Evolutionary conservation across 371 early-diverging fungal species (phyloP), one percentile per base, ranked within the genome.

Genomic region (Nematocida major): DNA sequence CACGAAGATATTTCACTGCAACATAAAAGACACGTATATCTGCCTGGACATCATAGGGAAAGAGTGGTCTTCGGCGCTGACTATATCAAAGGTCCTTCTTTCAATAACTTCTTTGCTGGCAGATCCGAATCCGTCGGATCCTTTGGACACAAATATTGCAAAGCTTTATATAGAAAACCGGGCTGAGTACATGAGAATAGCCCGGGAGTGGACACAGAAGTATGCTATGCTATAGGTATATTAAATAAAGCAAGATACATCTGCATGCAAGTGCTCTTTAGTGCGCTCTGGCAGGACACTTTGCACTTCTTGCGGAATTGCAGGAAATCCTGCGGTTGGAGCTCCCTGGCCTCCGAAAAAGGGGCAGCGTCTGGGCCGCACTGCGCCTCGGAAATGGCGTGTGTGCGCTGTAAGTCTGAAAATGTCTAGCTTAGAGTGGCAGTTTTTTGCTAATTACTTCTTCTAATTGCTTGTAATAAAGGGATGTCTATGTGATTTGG

Each of bases 1-100:
- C 34, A 93, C 92, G 39, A 89, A 89, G 80, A 87, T 92, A 38
- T 93, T 91, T 84, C 99, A 97, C 85, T 96, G 96, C 42, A 99
- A 99, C 84, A 96, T 99, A 78, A 93, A 95, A 81, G 86, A 92
- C 13, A 96, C 96, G 48, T 91, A 94, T 73, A 91, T 99, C 43
- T 99, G 99, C 81, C 84, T 99, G 51, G 97, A 97, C 84, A 94
- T 99, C 70, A 87, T 99, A 73, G 91, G 97, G 66, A 94, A 94
- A 81, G 94, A 96, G 82, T 99, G 99, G 99, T 95, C 93, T 67
- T 97, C 99, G 2, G 99, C 97, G 11, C 87, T 97, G 36, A 94
- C 92, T 76, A 87, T 99, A 68, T 91, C 93, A 82, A 89, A 95
- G 43, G 90, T 97, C 39, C 82, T 97, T 54, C 89, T 98, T 49